A percentile compares a stretch with the other conserved stretches of the same genome.
Evolutionary conservation across 129 eudicot genomes (phyloP).

Genomic region (Flaveria ramosissima): DNA sequence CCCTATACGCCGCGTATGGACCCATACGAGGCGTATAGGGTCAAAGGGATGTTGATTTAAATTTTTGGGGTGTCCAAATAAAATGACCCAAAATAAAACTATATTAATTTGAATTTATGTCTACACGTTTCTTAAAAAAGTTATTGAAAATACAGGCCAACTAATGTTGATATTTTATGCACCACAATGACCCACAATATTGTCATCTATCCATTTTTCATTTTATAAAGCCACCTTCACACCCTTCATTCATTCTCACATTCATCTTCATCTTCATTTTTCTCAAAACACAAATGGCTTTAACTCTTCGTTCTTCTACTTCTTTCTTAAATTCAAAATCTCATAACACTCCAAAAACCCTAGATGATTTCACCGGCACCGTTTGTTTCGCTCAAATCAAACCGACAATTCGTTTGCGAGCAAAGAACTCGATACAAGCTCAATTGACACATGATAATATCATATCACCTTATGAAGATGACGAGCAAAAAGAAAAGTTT

Average conservation of each 20-base stretch:
- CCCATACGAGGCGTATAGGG: too few species aligned
- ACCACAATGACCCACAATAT: conserved; percentile 56
- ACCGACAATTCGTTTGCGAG: conserved; percentile 50
- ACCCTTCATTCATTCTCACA: conserved; percentile 47
- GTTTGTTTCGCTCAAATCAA: conserved; percentile 55
- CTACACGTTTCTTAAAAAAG: conserved; percentile 13
- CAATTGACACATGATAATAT: conserved; percentile 28
- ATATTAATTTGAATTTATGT: background rate
- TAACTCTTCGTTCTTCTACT: conserved; percentile 78
- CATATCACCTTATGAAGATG: conserved; percentile 35
- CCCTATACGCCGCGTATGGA: too few species aligned
- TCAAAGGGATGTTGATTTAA: too few species aligned
- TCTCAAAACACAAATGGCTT: conserved; percentile 43
- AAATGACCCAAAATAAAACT: too few species aligned
- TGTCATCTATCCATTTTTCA: conserved; percentile 33
- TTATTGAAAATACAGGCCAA: conserved; percentile 31
- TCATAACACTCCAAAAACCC: conserved; percentile 45
- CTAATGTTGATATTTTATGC: conserved; percentile 44
- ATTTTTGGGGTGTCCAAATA: too few species aligned
- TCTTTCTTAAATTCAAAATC: conserved; percentile 49
- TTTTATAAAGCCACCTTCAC: conserved; percentile 51
- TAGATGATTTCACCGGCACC: conserved; percentile 49
- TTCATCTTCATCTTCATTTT: conserved; percentile 21
- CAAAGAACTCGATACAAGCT: conserved; percentile 43
- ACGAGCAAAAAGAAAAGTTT: conserved; percentile 46